phyloP scores from a whole-genome alignment of 495 filamentous ascomycete species.

The Choiromyces venosus region DNA sequence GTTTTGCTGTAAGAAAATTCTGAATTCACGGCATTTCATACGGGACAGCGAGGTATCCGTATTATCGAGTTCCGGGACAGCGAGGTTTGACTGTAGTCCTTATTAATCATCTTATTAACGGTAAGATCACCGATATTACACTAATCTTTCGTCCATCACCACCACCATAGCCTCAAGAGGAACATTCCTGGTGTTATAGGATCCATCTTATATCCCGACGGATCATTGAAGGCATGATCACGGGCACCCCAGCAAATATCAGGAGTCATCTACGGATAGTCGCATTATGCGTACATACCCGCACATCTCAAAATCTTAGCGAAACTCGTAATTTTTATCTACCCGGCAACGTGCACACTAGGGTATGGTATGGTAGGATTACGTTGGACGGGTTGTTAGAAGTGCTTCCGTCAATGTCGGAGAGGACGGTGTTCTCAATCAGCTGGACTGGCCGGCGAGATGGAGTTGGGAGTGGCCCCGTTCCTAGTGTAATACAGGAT shows the following conservation, averaged over 20 bases:
- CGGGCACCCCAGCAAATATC: neutral
- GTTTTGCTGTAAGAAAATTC: no score
- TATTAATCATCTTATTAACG: no score
- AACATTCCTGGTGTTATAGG: neutral
- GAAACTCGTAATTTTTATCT: neutral
- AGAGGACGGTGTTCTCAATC: neutral
- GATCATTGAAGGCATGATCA: neutral
- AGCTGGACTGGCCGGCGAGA: no score
- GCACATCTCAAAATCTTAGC: neutral
- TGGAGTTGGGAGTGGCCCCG: neutral
- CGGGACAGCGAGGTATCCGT: no score
- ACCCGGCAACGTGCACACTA: neutral
- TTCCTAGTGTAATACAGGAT: neutral
- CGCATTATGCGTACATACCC: neutral
- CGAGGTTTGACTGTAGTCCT: no score
- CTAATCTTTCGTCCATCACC: no score
- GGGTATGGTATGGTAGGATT: neutral
- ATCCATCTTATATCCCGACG: neutral
- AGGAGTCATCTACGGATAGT: neutral
- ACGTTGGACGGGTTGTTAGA: neutral
- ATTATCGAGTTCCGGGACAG: no score
- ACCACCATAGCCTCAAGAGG: no score
- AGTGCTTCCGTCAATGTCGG: neutral
- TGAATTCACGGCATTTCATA: no score
- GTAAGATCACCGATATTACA: no score